Evolutionary conservation across 192 early-diverging fungal species (phyloP).

Genomic region (Backusella australiensis): DNA sequence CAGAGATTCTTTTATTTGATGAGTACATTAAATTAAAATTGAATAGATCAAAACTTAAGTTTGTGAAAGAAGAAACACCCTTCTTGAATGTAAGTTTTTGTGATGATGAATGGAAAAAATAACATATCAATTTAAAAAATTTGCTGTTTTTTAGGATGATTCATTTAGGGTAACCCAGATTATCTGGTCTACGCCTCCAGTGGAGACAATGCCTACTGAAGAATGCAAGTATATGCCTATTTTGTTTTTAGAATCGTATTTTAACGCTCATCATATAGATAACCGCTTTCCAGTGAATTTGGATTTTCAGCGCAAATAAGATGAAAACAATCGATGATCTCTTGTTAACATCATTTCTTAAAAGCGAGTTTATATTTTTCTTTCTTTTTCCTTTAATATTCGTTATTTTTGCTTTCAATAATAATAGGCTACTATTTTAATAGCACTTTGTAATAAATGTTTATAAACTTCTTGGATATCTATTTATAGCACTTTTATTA

Average conservation of each 20-base stretch:
- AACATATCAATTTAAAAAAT: not conserved
- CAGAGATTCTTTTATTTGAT: conserved; percentile 79
- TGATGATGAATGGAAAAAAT: not conserved
- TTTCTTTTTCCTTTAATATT: too few species aligned
- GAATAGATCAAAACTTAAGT: conserved; percentile 70
- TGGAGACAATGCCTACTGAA: not conserved
- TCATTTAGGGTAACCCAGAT: conserved; percentile 28
- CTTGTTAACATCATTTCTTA: too few species aligned
- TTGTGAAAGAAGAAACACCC: conserved; percentile 65
- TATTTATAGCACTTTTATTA: too few species aligned
- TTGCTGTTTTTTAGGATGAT: conserved; percentile 15
- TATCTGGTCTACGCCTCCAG: conserved; percentile 25
- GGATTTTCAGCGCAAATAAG: not conserved
- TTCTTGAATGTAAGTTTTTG: conserved; percentile 48
- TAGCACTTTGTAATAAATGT: too few species aligned
- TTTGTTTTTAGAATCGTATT: not conserved
- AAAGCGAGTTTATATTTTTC: too few species aligned
- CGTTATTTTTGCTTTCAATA: too few species aligned
- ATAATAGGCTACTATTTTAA: too few species aligned
- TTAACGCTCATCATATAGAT: not conserved
- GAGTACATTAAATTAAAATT: conserved; percentile 79
- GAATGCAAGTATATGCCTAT: not conserved
- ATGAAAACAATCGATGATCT: too few species aligned
- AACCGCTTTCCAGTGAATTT: not conserved
- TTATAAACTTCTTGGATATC: too few species aligned